Percentiles rank a stretch among this genome's conserved stretches.
Evolutionary conservation across 495 filamentous ascomycete species (phyloP).

Genomic region (Podospora pseudocomata): DNA sequence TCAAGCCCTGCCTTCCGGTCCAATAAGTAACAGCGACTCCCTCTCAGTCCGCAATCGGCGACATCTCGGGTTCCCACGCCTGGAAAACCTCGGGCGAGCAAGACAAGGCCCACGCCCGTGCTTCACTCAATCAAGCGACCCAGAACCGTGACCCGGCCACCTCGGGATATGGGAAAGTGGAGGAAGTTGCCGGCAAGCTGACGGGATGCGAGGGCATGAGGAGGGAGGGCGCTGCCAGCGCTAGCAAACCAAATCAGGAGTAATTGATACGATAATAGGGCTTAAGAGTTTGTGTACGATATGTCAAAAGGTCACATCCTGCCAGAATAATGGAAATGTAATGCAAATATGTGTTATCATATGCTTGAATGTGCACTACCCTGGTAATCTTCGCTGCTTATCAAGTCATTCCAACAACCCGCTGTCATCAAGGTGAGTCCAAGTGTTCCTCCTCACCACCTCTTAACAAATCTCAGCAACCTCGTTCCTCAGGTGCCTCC

Average conservation of each 20-base stretch:
- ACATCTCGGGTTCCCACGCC: slow-evolving; percentile 40
- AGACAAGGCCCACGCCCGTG: slow-evolving; percentile 43
- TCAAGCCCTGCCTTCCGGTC: not conserved
- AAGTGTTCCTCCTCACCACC: no score
- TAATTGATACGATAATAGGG: not conserved
- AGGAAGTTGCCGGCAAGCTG: slow-evolving; percentile 42
- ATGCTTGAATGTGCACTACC: no score
- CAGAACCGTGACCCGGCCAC: slow-evolving; percentile 38
- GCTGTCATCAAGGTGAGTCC: no score
- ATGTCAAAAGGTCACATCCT: not conserved
- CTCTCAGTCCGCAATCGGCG: slow-evolving; percentile 38
- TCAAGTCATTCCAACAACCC: no score
- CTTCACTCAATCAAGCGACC: slow-evolving; percentile 39
- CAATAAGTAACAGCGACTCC: not conserved
- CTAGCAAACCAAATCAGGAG: slow-evolving; percentile 14
- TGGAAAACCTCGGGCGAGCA: slow-evolving; percentile 46
- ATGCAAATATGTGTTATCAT: no score
- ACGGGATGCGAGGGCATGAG: slow-evolving; percentile 48
- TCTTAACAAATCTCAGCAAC: no score
- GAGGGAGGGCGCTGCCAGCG: slow-evolving; percentile 42
- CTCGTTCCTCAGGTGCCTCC: no score
- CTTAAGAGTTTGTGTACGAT: not conserved
- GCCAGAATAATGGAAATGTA: no score
- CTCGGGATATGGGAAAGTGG: slow-evolving; percentile 42
- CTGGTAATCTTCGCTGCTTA: no score